Conservation (phyloP, 768 basidiomycete species). For the Mycena metata region DNA sequence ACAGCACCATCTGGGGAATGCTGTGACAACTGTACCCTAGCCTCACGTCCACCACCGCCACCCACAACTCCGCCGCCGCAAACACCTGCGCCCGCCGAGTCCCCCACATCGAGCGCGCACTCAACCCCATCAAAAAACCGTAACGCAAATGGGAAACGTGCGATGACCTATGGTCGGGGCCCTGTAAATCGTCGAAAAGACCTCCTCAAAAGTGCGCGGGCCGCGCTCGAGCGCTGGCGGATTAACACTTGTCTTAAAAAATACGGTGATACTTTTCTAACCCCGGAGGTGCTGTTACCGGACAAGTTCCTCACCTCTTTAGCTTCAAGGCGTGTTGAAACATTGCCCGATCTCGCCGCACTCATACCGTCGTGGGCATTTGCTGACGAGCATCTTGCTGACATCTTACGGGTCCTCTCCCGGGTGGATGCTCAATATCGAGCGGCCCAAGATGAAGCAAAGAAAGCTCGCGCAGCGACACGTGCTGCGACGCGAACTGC, state of each 20-base stretch:
- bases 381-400: neutral
- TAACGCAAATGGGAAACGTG: constrained; percentile 43
- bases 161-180: constrained; percentile 26
- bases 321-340: constrained; percentile 36
- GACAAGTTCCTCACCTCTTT: constrained; percentile 45
- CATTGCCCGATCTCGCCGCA: constrained; percentile 34
- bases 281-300: constrained; percentile 40
- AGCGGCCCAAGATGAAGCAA: neutral
- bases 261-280: constrained; percentile 34
- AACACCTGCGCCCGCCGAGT: constrained; percentile 30
- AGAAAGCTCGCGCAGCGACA: neutral
- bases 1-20: constrained; percentile 38
- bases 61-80: neutral
- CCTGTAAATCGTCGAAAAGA: constrained; percentile 32
- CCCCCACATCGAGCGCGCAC: neutral
- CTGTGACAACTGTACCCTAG: constrained; percentile 33
- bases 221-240: constrained; percentile 36
- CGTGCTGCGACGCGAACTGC: neutral
- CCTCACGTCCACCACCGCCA: neutral
- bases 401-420: constrained; percentile 13
- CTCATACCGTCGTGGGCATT: constrained; percentile 26
- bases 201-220: constrained; percentile 35
- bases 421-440: constrained; percentile 9
- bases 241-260: constrained; percentile 7
- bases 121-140: constrained; percentile 24